Evolutionary conservation across 495 filamentous ascomycete species (phyloP).

Genomic region (Xylaria grammica): DNA sequence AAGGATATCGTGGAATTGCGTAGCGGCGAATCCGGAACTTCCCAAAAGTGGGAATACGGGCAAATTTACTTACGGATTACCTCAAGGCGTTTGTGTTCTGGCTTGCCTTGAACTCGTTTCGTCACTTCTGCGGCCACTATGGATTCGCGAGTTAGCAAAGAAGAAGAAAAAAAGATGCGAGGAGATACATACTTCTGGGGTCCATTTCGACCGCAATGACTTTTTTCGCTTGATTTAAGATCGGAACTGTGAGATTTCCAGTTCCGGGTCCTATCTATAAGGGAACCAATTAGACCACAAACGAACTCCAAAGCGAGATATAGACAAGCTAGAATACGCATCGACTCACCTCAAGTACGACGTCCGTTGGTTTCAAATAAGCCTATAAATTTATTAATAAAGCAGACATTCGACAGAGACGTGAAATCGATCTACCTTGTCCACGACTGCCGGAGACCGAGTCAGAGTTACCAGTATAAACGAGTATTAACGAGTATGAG

Average conservation of each 20-base stretch:
- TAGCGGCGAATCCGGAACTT: no score
- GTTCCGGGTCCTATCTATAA: constrained; percentile 62
- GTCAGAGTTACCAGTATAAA: no score
- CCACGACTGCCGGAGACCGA: constrained; percentile 36
- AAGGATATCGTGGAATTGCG: no score
- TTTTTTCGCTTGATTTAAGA: constrained; percentile 84
- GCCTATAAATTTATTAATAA: no score
- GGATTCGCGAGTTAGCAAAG: not conserved
- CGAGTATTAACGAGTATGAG: no score
- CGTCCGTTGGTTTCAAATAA: constrained; percentile 85
- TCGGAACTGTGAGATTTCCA: constrained; percentile 86
- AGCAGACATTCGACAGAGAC: no score
- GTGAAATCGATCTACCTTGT: no score
- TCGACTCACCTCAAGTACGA: constrained; percentile 50
- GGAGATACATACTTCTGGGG: constrained; percentile 63
- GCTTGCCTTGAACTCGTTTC: constrained; percentile 88
- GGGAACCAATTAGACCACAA: constrained; percentile 1
- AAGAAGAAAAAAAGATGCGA: not conserved
- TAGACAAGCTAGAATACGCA: not conserved
- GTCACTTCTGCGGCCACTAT: constrained; percentile 89
- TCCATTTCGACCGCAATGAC: constrained; percentile 90
- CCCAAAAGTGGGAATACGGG: not conserved
- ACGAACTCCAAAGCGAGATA: not conserved
- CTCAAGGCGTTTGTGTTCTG: constrained; percentile 63
- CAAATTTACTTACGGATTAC: constrained; percentile 17